Evolutionary conservation across 192 early-diverging fungal species (phyloP).

Genomic region (Anaeromyces robustus): DNA sequence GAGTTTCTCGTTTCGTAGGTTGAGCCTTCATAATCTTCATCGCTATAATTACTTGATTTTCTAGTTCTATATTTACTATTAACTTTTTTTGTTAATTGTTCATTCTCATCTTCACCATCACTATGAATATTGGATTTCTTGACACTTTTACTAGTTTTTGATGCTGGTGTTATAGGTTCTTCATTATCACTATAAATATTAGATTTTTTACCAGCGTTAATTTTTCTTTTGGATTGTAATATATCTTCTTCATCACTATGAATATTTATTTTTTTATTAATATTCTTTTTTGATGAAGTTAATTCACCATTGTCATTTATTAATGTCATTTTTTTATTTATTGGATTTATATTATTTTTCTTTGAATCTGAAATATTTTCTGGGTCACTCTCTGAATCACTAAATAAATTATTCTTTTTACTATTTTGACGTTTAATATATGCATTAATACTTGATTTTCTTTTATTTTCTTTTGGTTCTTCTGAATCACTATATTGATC

Average conservation of each 20-base stretch:
- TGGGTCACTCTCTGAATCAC: not conserved
- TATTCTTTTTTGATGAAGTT: no score
- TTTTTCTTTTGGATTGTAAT: not conserved
- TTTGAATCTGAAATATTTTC: not conserved
- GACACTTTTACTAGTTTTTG: not conserved
- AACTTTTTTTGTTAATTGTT: not conserved
- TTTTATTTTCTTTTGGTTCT: not conserved
- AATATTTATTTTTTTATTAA: not conserved
- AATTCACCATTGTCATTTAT: not conserved
- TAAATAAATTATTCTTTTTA: not conserved
- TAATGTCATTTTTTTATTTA: not conserved
- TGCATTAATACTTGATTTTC: not conserved
- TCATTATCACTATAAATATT: not conserved
- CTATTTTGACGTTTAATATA: not conserved
- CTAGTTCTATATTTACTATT: not conserved
- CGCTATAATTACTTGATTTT: not conserved
- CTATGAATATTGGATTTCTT: not conserved
- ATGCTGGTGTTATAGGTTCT: not conserved
- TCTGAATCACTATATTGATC: not conserved
- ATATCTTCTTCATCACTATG: not conserved
- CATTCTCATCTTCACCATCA: not conserved
- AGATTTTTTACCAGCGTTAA: not conserved
- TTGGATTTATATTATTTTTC: not conserved
- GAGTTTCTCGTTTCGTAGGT: not conserved
- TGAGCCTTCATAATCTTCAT: not conserved